Base-by-base conservation (phyloP, 2,329 filamentous ascomycete species). In the Neobulgaria alba region DNA sequence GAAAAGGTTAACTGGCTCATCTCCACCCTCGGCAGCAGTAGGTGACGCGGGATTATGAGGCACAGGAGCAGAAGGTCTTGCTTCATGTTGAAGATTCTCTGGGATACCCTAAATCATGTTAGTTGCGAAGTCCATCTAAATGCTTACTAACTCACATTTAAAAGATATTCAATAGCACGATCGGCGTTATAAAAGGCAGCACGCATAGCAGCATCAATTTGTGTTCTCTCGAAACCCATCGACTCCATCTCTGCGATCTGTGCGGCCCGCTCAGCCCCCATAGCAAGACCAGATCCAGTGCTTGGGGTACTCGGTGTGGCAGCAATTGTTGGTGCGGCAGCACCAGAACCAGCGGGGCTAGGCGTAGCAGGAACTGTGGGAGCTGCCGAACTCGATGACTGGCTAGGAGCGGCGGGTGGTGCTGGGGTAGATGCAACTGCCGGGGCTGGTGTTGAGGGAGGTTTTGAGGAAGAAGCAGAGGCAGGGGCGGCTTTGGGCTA, bases 151-250 rank as follows among this genome's bases (percentile, higher is more conserved):
- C 82, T 65, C 63, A 92, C 87, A 53, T 68, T 95, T 59, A 98
- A 63, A 10, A 98, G 77, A 59, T 98, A 98, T 63, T 98, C 92
- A 42, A 98, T 90, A 39, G 92, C 92, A 56, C 92, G 87, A 63
- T 96, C 90, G 10, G 90, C 88, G 67, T 98, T 98, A 73, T 84
- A 93, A 65, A 86, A 98, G 10, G 92, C 92, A 49, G 92, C 92
- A 58, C 90, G 85, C 82, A 98, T 92, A 38, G 92, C 92, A 35
- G 83, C 78, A 55, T 95, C 88, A 53, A 95, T 95, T 59, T 94
- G 84, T 38, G 78, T 70, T 58, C 89, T 77, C 57, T 85, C 78
- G 54, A 98, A 98, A 7, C 92, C 92, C 92, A 98, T 98, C 51
- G 82, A 83, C 67, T 95, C 89, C 88, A 98, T 95, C 61, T 89